phyloP scores from a whole-genome alignment of 768 basidiomycete genomes.

The Leucosporidium scottii region DNA sequence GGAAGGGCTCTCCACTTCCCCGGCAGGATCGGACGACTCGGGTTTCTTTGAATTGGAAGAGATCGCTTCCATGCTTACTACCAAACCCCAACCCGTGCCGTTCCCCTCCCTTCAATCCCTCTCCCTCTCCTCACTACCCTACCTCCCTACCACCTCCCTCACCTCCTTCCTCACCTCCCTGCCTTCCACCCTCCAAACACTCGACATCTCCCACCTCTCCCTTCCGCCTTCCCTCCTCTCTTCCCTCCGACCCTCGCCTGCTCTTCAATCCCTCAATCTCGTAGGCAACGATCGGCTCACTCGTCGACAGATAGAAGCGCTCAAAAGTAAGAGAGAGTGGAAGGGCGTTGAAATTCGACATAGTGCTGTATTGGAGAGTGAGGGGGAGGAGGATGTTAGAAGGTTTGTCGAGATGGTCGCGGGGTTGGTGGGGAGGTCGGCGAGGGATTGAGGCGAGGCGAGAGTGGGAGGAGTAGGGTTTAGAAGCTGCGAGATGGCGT shows the following conservation, averaged over 20 bases:
- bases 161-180: background rate
- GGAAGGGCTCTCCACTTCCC: background rate
- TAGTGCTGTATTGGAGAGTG: slow-evolving; percentile 5
- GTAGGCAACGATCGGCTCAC: slow-evolving; percentile 3
- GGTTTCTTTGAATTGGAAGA: background rate
- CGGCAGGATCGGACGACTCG: background rate
- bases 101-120: slow-evolving; percentile 9
- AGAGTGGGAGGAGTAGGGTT: too few species aligned
- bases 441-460: too few species aligned
- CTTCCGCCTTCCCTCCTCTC: background rate
- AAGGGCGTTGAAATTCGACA: background rate
- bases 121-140: background rate
- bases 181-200: background rate
- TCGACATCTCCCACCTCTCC: slow-evolving; percentile 10
- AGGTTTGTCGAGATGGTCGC: slow-evolving; percentile 13
- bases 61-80: background rate
- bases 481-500: too few species aligned
- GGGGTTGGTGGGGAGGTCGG: background rate
- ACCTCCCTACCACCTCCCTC: background rate
- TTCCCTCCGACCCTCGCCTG: background rate
- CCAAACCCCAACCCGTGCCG: background rate
- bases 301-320: background rate
- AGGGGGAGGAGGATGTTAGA: slow-evolving; percentile 13
- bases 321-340: background rate
- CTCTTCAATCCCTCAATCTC: background rate